Evolutionary conservation across 805 yeast genomes (phyloP).

Genomic region (Isabelozyma pseudorhagii): DNA sequence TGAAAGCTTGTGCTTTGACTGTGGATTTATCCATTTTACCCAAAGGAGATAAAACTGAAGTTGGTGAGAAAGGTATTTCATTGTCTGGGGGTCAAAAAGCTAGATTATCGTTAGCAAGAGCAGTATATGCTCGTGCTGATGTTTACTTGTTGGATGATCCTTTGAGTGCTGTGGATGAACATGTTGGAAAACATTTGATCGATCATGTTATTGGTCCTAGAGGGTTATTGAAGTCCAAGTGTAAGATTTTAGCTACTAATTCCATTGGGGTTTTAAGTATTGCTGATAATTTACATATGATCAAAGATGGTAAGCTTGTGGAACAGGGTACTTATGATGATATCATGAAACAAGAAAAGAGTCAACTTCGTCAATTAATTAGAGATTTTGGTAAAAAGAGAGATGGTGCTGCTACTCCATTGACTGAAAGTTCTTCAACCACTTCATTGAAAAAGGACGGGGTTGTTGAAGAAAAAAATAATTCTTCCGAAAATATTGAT

Average conservation of each 20-base stretch:
- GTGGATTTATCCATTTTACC: constrained; percentile 78
- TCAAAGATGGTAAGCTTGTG: constrained; percentile 63
- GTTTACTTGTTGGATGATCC: constrained; percentile 89
- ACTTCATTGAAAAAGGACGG: constrained; percentile 16
- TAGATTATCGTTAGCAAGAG: constrained; percentile 88
- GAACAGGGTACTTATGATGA: constrained; percentile 65
- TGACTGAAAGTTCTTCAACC: constrained; percentile 4
- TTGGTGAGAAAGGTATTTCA: constrained; percentile 96
- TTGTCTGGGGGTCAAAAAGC: constrained; percentile 98
- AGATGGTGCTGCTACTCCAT: constrained; percentile 5
- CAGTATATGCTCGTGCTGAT: constrained; percentile 93
- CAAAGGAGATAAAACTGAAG: constrained; percentile 87
- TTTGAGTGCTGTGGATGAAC: constrained; percentile 95
- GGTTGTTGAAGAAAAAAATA: constrained; percentile 9
- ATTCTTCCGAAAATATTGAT: constrained; percentile 24
- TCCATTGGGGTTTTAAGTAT: constrained; percentile 75
- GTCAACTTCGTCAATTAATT: constrained; percentile 54
- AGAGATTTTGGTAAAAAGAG: constrained; percentile 57
- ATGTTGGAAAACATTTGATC: constrained; percentile 84
- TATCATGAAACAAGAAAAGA: constrained; percentile 42
- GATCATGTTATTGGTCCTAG: constrained; percentile 77
- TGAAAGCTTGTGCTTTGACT: constrained; percentile 83
- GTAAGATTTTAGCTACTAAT: constrained; percentile 82
- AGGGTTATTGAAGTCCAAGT: constrained; percentile 72
- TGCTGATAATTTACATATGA: constrained; percentile 67